A percentile compares a stretch with the other conserved stretches of the same genome.
phyloP scores from a whole-genome alignment of 2,329 filamentous ascomycete species.

The Rhinocladiella mackenziei region DNA sequence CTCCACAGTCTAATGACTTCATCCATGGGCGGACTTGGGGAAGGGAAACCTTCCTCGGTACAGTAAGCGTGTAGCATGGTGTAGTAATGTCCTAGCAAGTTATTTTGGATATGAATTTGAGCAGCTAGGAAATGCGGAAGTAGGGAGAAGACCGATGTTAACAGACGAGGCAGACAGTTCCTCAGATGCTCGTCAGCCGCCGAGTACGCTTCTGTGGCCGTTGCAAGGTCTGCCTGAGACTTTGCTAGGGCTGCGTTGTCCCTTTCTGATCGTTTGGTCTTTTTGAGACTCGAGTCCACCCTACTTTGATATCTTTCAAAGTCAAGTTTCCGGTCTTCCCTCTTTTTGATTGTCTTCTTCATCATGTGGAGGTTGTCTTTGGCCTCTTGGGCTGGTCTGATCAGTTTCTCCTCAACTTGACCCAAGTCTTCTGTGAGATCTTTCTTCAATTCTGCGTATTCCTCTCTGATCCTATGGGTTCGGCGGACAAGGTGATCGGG shows the following conservation, averaged over 20 bases:
- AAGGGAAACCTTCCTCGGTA: slow-evolving; percentile 63
- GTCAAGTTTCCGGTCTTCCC: slow-evolving; percentile 77
- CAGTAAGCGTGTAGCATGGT: slow-evolving; percentile 72
- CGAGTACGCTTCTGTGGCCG: slow-evolving; percentile 66
- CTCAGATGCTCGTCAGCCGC: slow-evolving; percentile 71
- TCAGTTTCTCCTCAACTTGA: slow-evolving; percentile 65
- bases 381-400: slow-evolving; percentile 65
- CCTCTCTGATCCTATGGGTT: slow-evolving; percentile 60
- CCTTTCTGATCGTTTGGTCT: slow-evolving; percentile 65
- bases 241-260: slow-evolving; percentile 69
- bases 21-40: slow-evolving; percentile 67
- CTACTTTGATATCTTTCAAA: slow-evolving; percentile 73
- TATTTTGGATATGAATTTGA: slow-evolving; percentile 73
- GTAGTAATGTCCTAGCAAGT: slow-evolving; percentile 72
- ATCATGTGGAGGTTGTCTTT: slow-evolving; percentile 66
- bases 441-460: slow-evolving; percentile 65
- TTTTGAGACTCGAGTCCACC: slow-evolving; percentile 65
- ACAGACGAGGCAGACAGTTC: slow-evolving; percentile 65
- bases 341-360: slow-evolving; percentile 78
- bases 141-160: slow-evolving; percentile 67
- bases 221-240: slow-evolving; percentile 65
- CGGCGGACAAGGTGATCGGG: slow-evolving; percentile 61
- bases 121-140: slow-evolving; percentile 66
- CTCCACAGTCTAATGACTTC: slow-evolving; percentile 67
- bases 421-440: slow-evolving; percentile 69